phyloP scores from a whole-genome alignment of 2,329 filamentous ascomycete species.

The Ophiostoma australiae region DNA sequence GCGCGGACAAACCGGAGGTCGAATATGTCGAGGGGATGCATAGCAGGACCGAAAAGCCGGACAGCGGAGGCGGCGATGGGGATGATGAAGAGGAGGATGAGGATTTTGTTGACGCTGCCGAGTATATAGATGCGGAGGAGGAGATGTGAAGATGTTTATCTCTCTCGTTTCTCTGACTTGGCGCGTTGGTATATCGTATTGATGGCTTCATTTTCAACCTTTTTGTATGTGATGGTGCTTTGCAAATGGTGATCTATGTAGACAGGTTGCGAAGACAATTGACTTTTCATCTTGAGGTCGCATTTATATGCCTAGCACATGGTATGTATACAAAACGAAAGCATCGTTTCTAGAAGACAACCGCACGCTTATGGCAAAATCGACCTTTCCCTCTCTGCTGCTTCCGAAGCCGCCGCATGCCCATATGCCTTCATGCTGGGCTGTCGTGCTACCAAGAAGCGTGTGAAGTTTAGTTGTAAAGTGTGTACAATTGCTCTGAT shows the following conservation, averaged over 20 bases:
- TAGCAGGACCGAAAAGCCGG: not conserved
- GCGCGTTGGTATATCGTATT: not conserved
- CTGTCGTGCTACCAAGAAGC: constrained; percentile 10
- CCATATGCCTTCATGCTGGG: constrained; percentile 22
- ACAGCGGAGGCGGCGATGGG: not conserved
- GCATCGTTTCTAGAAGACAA: too few species aligned
- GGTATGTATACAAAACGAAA: too few species aligned
- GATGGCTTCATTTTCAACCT: not conserved
- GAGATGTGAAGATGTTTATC: not conserved
- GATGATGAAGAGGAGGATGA: not conserved
- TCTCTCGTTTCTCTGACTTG: not conserved
- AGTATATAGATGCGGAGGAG: not conserved
- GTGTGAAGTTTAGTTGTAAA: constrained; percentile 13
- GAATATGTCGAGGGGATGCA: not conserved
- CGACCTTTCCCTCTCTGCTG: constrained; percentile 18
- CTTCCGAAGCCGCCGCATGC: constrained; percentile 21
- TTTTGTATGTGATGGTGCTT: too few species aligned
- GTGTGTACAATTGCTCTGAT: too few species aligned
- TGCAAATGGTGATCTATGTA: too few species aligned
- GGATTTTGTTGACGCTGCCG: not conserved
- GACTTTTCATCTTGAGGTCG: too few species aligned
- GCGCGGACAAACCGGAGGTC: not conserved
- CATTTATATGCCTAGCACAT: too few species aligned
- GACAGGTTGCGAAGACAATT: too few species aligned
- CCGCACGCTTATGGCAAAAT: not conserved